A percentile compares a stretch with the other conserved stretches of the same genome.
phyloP scores from a whole-genome alignment of 2,329 filamentous ascomycete species.

The Xylaria sp. region DNA sequence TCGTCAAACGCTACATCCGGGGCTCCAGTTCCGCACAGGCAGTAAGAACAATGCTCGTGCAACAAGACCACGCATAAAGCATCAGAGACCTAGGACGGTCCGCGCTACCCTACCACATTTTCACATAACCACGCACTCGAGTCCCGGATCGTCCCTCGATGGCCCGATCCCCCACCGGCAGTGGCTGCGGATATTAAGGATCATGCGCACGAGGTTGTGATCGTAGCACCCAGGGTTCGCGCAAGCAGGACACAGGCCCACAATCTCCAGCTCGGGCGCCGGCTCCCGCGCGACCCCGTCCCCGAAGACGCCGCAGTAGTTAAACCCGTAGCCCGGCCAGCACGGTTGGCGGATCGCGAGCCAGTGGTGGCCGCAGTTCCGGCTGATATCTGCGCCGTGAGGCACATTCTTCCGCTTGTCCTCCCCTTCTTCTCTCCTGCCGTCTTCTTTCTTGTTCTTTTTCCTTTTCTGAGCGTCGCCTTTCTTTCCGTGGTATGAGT shows the following conservation, averaged over 20 bases:
- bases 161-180: slow-evolving; percentile 57
- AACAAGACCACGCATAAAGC: no score
- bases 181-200: slow-evolving; percentile 50
- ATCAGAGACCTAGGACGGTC: not conserved
- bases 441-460: no score
- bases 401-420: slow-evolving; percentile 51
- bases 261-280: slow-evolving; percentile 43
- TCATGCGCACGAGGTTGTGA: slow-evolving; percentile 53
- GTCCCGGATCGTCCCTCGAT: slow-evolving; percentile 44
- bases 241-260: slow-evolving; percentile 43
- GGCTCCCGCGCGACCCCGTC: slow-evolving; percentile 46
- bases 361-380: slow-evolving; percentile 59
- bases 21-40: not conserved
- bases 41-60: not conserved
- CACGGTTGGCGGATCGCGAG: slow-evolving; percentile 54
- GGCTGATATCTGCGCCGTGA: slow-evolving; percentile 55
- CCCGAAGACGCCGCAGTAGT: slow-evolving; percentile 52
- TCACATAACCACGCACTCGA: slow-evolving; percentile 51
- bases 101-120: not conserved
- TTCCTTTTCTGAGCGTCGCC: no score
- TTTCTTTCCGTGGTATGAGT: not conserved
- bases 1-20: not conserved
- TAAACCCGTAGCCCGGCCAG: slow-evolving; percentile 56
- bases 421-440: not conserved
- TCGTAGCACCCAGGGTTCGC: slow-evolving; percentile 55